Evolutionary conservation across 495 filamentous ascomycete genomes (phyloP), one percentile per base, ranked within the genome.

Genomic region (Jackrogersella minutella): DNA sequence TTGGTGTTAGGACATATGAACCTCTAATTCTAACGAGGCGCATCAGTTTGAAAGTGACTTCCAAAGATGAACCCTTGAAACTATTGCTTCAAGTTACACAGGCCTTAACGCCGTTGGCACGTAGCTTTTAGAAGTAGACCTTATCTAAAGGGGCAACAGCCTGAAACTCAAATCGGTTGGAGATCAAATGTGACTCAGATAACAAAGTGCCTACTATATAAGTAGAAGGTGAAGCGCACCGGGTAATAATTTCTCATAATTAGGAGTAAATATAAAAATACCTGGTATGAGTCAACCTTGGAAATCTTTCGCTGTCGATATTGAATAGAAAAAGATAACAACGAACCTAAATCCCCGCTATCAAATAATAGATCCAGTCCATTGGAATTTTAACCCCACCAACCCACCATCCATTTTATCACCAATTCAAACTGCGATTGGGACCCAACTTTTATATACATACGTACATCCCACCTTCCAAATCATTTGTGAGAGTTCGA

Each of bases 51-150:
- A 33, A 21, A 30, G n/a, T n/a, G n/a, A n/a, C n/a, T n/a, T n/a
- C n/a, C n/a, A n/a, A 43, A 43, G 40, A 43, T 43, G 17, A 57
- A 55, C 39, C 57, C 57, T 61, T 66, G 64, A 66, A 66, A 66
- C 57, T 57, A 41, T 36, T 33, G 43, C 63, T 59, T 54, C 54
- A 54, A 19, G 39, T 65, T 59, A 47, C 62, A 58, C 54, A 49
- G 36, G 56, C 21, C 49, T 52, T 22, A n/a, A n/a, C n/a, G n/a
- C n/a, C n/a, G n/a, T 53, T 30, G 53, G 11, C 16, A n/a, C 4
- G 13, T 51, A 26, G 22, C 62, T 66, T 7, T 10, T 26, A 24
- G 19, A 10, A 24, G 26, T 26, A 24, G 19, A 46, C 41, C 41
- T 46, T 68, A 68, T 68, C 65, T 67, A 43, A 41, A 21, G 36